Evolutionary conservation across 2,329 filamentous ascomycete genomes (phyloP).

Genomic region (Diaporthe sp.): DNA sequence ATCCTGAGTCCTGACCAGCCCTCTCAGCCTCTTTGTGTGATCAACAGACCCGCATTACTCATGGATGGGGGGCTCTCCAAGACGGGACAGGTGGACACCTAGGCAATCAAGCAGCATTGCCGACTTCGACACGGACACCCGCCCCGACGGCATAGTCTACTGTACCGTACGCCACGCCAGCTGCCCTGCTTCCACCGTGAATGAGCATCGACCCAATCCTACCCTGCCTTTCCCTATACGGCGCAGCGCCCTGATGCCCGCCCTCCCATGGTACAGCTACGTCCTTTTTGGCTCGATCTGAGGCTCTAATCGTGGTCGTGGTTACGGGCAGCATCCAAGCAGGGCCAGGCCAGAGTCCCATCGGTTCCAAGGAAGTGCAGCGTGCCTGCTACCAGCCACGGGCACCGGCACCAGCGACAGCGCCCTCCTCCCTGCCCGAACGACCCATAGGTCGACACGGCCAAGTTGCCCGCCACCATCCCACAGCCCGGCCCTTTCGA

Average conservation of each 20-base stretch:
- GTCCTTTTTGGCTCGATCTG: conserved; percentile 38
- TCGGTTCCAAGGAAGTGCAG: conserved; percentile 35
- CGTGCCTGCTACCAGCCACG: conserved; percentile 32
- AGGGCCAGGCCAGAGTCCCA: conserved; percentile 33
- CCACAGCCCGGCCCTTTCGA: conserved; percentile 38
- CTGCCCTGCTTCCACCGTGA: conserved; percentile 39
- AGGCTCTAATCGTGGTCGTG: conserved; percentile 39
- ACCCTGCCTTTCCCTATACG: conserved; percentile 33
- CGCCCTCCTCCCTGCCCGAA: conserved; percentile 30
- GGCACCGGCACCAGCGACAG: conserved; percentile 27
- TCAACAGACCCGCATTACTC: conserved; percentile 34
- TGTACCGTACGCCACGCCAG: conserved; percentile 36
- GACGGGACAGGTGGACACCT: conserved; percentile 36
- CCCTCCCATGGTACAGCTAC: conserved; percentile 40
- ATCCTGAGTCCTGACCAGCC: conserved; percentile 20
- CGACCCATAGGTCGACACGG: conserved; percentile 31
- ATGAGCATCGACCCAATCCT: conserved; percentile 32
- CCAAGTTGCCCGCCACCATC: conserved; percentile 38
- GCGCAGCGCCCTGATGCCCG: conserved; percentile 38
- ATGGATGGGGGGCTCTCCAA: conserved; percentile 34
- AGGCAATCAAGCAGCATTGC: conserved; percentile 32
- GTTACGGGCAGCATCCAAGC: conserved; percentile 37
- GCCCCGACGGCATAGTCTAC: conserved; percentile 30
- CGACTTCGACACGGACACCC: conserved; percentile 35
- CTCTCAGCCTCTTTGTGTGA: conserved; percentile 29